A percentile compares a stretch with the other conserved stretches of the same genome.
These are phyloP conservation scores for Suillus hirtellus DNA, from an alignment of 768 basidiomycete species.

Conservation along the genomic window DNA sequence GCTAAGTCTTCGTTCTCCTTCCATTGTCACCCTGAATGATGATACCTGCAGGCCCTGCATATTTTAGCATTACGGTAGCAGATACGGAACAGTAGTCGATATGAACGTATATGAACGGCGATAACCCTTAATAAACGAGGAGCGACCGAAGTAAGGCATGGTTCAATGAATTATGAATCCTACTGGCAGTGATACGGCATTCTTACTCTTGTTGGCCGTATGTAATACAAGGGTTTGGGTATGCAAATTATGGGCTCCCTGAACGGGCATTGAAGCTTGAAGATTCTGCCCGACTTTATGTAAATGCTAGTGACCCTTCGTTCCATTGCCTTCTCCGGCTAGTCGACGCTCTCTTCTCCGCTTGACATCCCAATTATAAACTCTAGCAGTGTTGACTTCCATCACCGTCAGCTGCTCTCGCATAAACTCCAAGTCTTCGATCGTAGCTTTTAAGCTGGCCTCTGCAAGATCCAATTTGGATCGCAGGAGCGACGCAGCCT, in stretches of 20 bases:
- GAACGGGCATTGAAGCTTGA: no score
- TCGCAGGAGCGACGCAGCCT: constrained; percentile 71
- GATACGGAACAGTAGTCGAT: constrained; percentile 46
- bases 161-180: background rate
- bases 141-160: background rate
- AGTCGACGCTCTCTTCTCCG: constrained; percentile 61
- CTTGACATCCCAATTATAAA: constrained; percentile 97
- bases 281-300: no score
- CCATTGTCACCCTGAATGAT: background rate
- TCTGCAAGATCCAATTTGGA: constrained; percentile 77
- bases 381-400: constrained; percentile 93
- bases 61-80: constrained; percentile 46
- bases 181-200: background rate
- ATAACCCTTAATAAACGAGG: background rate
- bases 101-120: constrained; percentile 38
- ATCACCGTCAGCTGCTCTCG: constrained; percentile 95
- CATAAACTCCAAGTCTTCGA: constrained; percentile 90
- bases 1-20: constrained; percentile 31
- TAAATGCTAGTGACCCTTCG: constrained; percentile 6
- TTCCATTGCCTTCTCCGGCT: constrained; percentile 34
- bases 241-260: no score
- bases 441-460: constrained; percentile 59
- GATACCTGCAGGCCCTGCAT: constrained; percentile 39
- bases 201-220: background rate
- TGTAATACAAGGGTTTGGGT: background rate